Evolutionary conservation across 257 asterid species (phyloP), one percentile per base, ranked within the genome.

Genomic region (Nicotiana benthamiana): DNA sequence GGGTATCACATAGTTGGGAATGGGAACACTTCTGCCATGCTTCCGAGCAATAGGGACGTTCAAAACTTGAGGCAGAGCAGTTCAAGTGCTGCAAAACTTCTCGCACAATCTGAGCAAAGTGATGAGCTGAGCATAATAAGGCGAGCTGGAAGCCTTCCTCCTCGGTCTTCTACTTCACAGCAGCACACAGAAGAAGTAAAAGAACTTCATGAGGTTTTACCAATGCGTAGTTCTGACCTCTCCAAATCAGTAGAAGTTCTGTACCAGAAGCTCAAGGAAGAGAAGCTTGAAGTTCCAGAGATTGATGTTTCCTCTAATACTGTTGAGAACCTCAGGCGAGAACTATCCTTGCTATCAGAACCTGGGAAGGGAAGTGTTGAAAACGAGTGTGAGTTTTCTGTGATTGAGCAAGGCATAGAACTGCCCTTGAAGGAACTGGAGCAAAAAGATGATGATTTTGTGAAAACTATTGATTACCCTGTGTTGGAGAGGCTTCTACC

Each of bases 121-220:
- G 79, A 79, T 52, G 92, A 87, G 70, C 80, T 79, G 63, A 80
- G 83, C 62, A 83, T 74, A 59, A 61, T 90, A 81, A 82, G 80
- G 32, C 89, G 92, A 68, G 79, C 88, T 20, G 95, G 87, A 86
- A 92, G 97, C 72, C 86, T 90, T 70, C 98, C 98, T 72, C 82
- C 89, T 24, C 87, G 84, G 79, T 66, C 91, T 51, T 66, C 92
- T 40, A 32, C 72, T 60, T 84, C 89, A n/a, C 74, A 60, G 83
- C 86, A 77, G 83, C 75, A 97, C 65, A 22, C 66, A 17, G 98
- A 92, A 80, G 89, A 86, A 62, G 81, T 89, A 67, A 94, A 93
- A 86, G 97, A 92, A 81, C 97, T 92, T 84, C 98, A 92, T 75
- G 98, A 96, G 88, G 87, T 93, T 83, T 86, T 92, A 84, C 94